Percentiles rank a stretch among this genome's conserved stretches.
These are phyloP conservation scores for Tetrapisispora nanseiensis DNA, from an alignment of 805 yeast species.

Conservation along the genomic window DNA sequence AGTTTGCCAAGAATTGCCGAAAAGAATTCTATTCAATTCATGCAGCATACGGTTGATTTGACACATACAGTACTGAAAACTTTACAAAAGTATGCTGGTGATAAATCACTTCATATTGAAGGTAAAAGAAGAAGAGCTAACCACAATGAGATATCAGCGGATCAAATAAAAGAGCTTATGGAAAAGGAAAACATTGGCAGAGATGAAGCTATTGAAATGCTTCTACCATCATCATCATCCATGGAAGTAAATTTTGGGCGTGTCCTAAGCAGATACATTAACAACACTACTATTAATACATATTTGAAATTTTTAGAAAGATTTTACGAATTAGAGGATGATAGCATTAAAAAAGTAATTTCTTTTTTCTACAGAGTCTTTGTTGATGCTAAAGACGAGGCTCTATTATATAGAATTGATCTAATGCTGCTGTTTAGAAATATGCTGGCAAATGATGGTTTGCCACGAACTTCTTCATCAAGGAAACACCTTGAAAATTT, in stretches of 20 bases:
- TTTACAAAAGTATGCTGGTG: slow-evolving; percentile 48
- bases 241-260: slow-evolving; percentile 17
- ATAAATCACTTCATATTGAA: slow-evolving; percentile 40
- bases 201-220: slow-evolving; percentile 27
- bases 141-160: slow-evolving; percentile 14
- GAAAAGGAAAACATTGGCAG: slow-evolving; percentile 25
- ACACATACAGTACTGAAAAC: slow-evolving; percentile 56
- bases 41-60: slow-evolving; percentile 51
- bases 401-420: slow-evolving; percentile 58
- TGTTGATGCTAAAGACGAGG: slow-evolving; percentile 49
- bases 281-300: slow-evolving; percentile 52
- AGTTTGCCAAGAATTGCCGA: slow-evolving; percentile 54
- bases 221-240: slow-evolving; percentile 8
- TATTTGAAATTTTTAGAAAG: slow-evolving; percentile 53
- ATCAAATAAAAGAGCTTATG: slow-evolving; percentile 31
- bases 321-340: slow-evolving; percentile 51
- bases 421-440: slow-evolving; percentile 51
- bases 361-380: slow-evolving; percentile 65
- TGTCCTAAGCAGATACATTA: slow-evolving; percentile 17
- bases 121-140: slow-evolving; percentile 33
- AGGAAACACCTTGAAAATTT: slow-evolving; percentile 58
- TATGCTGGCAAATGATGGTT: slow-evolving; percentile 42
- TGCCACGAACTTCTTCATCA: slow-evolving; percentile 36
- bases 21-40: slow-evolving; percentile 52
- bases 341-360: slow-evolving; percentile 52